These are phyloP conservation scores for Naegleria lovaniensis DNA, from an alignment of 208 protist species.

Conservation along the genomic window DNA sequence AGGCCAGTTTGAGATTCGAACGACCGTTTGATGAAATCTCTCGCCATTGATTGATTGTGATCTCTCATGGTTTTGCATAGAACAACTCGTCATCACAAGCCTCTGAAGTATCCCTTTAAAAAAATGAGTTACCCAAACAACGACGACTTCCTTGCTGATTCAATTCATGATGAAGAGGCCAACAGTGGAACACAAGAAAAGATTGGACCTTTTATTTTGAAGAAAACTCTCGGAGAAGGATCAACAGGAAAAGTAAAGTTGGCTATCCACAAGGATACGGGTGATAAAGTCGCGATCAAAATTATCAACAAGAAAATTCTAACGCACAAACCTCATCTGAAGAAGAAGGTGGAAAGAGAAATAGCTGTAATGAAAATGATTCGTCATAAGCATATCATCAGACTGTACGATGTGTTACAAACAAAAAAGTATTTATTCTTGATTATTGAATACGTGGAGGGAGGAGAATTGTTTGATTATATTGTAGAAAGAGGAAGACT, in stretches of 20 bases:
- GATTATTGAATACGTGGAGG: constrained; percentile 73
- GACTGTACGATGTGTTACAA: constrained; percentile 35
- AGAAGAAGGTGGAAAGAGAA: constrained; percentile 31
- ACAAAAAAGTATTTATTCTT: constrained; percentile 73
- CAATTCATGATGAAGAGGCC: background rate
- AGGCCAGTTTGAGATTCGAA: no score
- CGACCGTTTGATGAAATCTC: no score
- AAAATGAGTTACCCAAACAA: background rate
- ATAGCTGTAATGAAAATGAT: constrained; percentile 35
- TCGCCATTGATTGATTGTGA: no score
- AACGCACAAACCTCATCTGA: constrained; percentile 15
- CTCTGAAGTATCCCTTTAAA: background rate
- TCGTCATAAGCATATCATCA: constrained; percentile 30
- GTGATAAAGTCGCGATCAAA: constrained; percentile 31
- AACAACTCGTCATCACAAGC: no score
- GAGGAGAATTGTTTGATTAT: constrained; percentile 35
- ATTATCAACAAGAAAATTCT: constrained; percentile 33
- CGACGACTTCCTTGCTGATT: background rate
- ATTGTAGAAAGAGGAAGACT: constrained; percentile 29
- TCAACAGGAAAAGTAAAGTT: constrained; percentile 37
- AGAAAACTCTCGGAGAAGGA: constrained; percentile 28
- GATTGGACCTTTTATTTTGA: constrained; percentile 33
- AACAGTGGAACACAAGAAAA: background rate
- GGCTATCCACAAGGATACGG: constrained; percentile 28
- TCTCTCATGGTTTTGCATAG: no score